These are phyloP conservation scores for Boletus vinaceobasis DNA, from an alignment of 768 basidiomycete genomes.

Conservation along the genomic window DNA sequence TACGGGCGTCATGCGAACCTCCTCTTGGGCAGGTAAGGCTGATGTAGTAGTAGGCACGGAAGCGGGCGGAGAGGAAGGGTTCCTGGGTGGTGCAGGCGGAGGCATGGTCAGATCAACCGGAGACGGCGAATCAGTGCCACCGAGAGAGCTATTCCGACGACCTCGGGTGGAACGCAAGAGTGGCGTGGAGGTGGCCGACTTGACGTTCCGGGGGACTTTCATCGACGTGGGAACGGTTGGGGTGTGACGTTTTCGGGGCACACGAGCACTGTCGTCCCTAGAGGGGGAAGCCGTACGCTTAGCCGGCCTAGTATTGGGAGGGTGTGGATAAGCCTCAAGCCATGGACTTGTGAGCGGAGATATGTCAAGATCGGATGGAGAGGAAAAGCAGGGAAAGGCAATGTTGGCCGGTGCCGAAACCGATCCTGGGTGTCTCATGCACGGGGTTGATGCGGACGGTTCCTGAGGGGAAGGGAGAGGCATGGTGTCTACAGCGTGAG, in stretches of 20 bases:
- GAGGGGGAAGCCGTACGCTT: slow-evolving; percentile 60
- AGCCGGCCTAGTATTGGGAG: slow-evolving; percentile 22
- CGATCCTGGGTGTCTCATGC: slow-evolving; percentile 39
- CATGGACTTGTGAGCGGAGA: slow-evolving; percentile 81
- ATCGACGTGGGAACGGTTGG: slow-evolving; percentile 32
- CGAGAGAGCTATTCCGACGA: slow-evolving; percentile 41
- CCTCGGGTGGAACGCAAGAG: slow-evolving; percentile 46
- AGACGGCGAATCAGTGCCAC: slow-evolving; percentile 65
- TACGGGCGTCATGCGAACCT: slow-evolving; percentile 60
- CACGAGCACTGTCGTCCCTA: slow-evolving; percentile 46
- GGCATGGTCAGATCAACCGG: slow-evolving; percentile 90
- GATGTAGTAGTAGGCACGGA: slow-evolving; percentile 1
- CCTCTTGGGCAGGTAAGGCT: slow-evolving; percentile 12
- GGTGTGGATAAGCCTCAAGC: slow-evolving; percentile 58
- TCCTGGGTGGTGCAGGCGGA: slow-evolving; percentile 62
- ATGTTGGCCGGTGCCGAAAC: slow-evolving; percentile 72
- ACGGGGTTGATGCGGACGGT: slow-evolving; percentile 25
- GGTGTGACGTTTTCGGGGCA: slow-evolving; percentile 52
- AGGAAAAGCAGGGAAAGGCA: slow-evolving; percentile 56
- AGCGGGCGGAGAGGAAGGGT: slow-evolving; percentile 14
- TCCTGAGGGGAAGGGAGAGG: slow-evolving; percentile 31
- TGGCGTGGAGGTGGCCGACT: slow-evolving; percentile 60
- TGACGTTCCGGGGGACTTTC: slow-evolving; percentile 29
- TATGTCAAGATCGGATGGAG: slow-evolving; percentile 60
- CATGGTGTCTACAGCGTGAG: slow-evolving; percentile 24